A percentile compares a stretch with the other conserved stretches of the same genome.
These are phyloP conservation scores for Bryoerythrophyllum caledonicum DNA, from an alignment of 225 moss, liverwort and hornwort species.

Conservation along the genomic window DNA sequence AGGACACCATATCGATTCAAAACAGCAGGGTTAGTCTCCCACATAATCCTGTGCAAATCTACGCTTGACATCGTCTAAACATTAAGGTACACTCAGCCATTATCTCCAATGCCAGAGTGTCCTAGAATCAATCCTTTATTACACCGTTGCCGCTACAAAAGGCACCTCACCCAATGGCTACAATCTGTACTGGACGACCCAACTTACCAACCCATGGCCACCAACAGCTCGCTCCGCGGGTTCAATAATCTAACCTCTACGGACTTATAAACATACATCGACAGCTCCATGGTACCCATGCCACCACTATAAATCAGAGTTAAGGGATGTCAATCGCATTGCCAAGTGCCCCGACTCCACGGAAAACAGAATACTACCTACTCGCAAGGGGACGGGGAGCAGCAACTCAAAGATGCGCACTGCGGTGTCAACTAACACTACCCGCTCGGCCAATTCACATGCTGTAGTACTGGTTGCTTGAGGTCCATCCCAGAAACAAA, in stretches of 20 bases:
- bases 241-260: conserved; percentile 32
- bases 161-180: conserved; percentile 30
- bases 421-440: not conserved
- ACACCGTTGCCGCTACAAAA: conserved; percentile 27
- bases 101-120: not conserved
- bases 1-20: not conserved
- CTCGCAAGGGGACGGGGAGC: not conserved
- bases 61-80: not conserved
- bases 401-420: not conserved
- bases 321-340: conserved; percentile 13
- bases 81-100: not conserved
- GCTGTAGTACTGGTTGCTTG: conserved; percentile 17
- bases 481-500: conserved; percentile 4
- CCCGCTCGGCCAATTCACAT: not conserved
- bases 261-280: conserved; percentile 34
- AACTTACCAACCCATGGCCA: conserved; percentile 23
- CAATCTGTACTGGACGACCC: conserved; percentile 19
- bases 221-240: conserved; percentile 18
- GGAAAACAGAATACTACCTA: conserved; percentile 14
- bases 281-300: conserved; percentile 30
- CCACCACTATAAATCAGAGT: not conserved
- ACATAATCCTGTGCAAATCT: not conserved
- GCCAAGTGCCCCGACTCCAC: not conserved
- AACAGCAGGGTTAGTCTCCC: not conserved
- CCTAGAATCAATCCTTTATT: conserved; percentile 39